These are phyloP conservation scores for Diutina siamensis DNA, from an alignment of 1,139 yeast species.

Conservation along the genomic window DNA sequence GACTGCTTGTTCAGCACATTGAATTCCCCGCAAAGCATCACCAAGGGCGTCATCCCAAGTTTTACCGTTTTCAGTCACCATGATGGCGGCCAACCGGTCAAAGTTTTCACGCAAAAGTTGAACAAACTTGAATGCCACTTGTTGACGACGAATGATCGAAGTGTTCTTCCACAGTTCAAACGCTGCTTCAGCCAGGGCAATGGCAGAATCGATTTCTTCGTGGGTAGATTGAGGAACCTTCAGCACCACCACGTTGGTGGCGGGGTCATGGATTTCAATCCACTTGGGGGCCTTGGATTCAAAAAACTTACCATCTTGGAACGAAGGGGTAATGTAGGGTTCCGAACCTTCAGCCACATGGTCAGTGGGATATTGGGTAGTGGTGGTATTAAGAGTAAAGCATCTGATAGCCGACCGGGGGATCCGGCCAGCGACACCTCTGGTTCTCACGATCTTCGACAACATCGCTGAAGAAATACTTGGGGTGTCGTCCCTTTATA, in stretches of 20 bases:
- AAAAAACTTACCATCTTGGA: constrained; percentile 46
- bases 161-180: constrained; percentile 49
- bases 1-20: constrained; percentile 67
- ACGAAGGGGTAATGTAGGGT: constrained; percentile 45
- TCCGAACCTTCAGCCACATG: constrained; percentile 30
- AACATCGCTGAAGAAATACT: background rate
- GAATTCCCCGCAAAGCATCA: constrained; percentile 70
- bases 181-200: constrained; percentile 52
- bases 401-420: constrained; percentile 6
- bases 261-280: constrained; percentile 71
- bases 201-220: constrained; percentile 55
- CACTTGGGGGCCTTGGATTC: constrained; percentile 46
- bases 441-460: constrained; percentile 5
- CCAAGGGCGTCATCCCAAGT: constrained; percentile 71
- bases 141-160: constrained; percentile 60
- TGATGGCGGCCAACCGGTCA: constrained; percentile 61
- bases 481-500: background rate
- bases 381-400: constrained; percentile 22
- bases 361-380: constrained; percentile 30
- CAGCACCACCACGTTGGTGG: constrained; percentile 56
- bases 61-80: constrained; percentile 74
- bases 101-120: constrained; percentile 54
- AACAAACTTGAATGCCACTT: constrained; percentile 63
- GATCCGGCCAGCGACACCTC: constrained; percentile 7
- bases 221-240: constrained; percentile 66